Percentiles rank a stretch among this genome's conserved stretches.
These are phyloP conservation scores for Didymella segeticola DNA, from an alignment of 2,329 filamentous ascomycete species.

Conservation along the genomic window DNA sequence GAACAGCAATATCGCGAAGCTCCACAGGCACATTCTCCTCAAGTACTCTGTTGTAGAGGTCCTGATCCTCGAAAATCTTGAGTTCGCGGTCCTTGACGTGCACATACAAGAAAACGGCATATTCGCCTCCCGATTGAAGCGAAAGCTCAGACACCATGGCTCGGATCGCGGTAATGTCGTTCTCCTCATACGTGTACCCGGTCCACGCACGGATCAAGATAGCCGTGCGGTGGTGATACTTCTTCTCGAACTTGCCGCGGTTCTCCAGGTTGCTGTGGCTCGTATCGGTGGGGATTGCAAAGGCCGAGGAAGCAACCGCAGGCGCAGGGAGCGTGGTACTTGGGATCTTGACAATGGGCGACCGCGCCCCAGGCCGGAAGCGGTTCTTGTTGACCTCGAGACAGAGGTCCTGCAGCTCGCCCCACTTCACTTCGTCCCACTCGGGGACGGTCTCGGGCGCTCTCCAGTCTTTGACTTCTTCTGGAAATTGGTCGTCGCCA, in stretches of 20 bases:
- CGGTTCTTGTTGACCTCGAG: slow-evolving; percentile 70
- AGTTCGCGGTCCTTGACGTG: slow-evolving; percentile 61
- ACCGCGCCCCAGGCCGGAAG: slow-evolving; percentile 56
- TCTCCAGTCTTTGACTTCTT: slow-evolving; percentile 54
- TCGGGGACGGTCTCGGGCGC: slow-evolving; percentile 51
- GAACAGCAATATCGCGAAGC: slow-evolving; percentile 72
- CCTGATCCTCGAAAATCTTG: slow-evolving; percentile 65
- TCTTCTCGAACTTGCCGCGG: slow-evolving; percentile 27
- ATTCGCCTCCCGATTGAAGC: slow-evolving; percentile 56
- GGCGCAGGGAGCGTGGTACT: slow-evolving; percentile 37
- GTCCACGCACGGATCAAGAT: slow-evolving; percentile 56
- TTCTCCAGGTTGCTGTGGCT: slow-evolving; percentile 39
- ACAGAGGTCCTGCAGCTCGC: slow-evolving; percentile 71
- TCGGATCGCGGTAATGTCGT: slow-evolving; percentile 55
- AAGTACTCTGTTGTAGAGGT: slow-evolving; percentile 66
- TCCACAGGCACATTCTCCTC: slow-evolving; percentile 70
- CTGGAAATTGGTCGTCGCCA: slow-evolving; percentile 57
- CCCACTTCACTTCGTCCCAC: slow-evolving; percentile 75
- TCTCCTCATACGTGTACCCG: slow-evolving; percentile 55
- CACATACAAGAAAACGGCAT: slow-evolving; percentile 57
- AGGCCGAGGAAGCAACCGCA: slow-evolving; percentile 36
- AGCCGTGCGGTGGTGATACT: slow-evolving; percentile 54
- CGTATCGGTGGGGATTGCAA: slow-evolving; percentile 37
- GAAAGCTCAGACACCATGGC: slow-evolving; percentile 56
- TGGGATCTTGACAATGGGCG: slow-evolving; percentile 36